Conservation (phyloP, 345 rosid genomes). For the Populus tremula region DNA sequence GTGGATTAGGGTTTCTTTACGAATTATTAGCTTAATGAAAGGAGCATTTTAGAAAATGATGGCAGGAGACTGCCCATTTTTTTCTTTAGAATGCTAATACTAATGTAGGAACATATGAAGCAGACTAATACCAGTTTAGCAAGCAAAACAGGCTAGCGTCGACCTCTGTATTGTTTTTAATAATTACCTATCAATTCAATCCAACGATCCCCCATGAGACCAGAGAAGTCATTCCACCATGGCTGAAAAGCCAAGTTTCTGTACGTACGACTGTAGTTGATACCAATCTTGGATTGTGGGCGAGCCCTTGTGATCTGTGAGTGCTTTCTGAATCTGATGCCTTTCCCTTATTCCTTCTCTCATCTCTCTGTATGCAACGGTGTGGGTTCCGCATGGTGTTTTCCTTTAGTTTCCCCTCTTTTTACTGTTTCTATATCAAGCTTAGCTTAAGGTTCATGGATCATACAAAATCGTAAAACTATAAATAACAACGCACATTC, state of each 20-base stretch:
- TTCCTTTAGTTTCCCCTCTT: not conserved
- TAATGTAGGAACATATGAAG: not conserved
- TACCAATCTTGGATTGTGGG: conserved; percentile 36
- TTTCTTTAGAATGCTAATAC: not conserved
- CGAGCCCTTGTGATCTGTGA: conserved; percentile 29
- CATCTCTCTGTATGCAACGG: not conserved
- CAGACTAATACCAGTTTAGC: not conserved
- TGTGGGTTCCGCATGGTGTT: conserved; percentile 2
- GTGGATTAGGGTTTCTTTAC: not conserved
- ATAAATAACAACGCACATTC: conserved; percentile 21
- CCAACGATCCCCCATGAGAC: not conserved
- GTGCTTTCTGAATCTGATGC: conserved; percentile 47
- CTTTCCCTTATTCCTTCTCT: conserved; percentile 26
- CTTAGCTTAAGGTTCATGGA: not conserved
- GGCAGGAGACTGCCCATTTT: not conserved
- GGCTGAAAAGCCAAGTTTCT: not conserved
- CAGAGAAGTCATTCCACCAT: not conserved
- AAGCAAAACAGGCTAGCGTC: not conserved
- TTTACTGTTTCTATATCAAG: not conserved
- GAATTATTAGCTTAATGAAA: not conserved
- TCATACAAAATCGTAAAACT: not conserved
- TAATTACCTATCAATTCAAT: not conserved
- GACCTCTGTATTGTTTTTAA: not conserved
- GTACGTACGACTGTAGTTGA: not conserved
- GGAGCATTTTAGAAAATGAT: not conserved